Evolutionary conservation across 345 rosid species (phyloP), one percentile per base, ranked within the genome.

Genomic region (Lagerstroemia speciosa): DNA sequence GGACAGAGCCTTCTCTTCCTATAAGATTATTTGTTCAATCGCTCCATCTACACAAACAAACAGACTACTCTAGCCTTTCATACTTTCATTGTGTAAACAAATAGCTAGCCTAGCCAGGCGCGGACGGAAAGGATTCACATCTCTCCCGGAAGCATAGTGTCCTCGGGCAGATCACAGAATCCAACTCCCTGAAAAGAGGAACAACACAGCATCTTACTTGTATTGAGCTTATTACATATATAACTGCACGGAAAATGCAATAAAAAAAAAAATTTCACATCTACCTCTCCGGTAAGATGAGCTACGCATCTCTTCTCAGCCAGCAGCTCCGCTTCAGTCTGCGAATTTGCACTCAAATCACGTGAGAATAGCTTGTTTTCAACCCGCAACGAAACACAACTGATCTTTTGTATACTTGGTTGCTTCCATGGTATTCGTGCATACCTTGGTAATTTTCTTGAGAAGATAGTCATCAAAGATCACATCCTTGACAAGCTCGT

Each of bases 101-200:
- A 52, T 10, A 1, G 17, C 17, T 15, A 15, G 19, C 3, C 20
- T 20, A 58, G 11, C 33, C 6, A 0, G 17, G 17, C 0, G 34
- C 57, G 43, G 62, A 60, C 34, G 58, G 67, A 22, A 11, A 22
- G 7, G 19, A 5, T 48, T 82, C 81, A 94, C 91, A 94, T 89
- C 77, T 94, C 99, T 50, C 99, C 99, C 1, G 99, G 99, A 81
- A 94, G 99, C 99, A 91, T 94, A 8, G 99, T 91, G 79, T 94
- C 99, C 76, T 85, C 97, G 0, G 93, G 95, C 69, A 94, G 87
- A 82, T 94, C 97, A 77, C 99, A 91, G 79, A 17, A 83, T 53
- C 90, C 99, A 34, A 88, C 46, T 67, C 97, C 99, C 99, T 94
- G 88, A 71, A 77, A 80, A 48, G n/a, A n/a, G 69, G 32, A 64